phyloP scores from a whole-genome alignment of 257 asterid species.

The Avicennia marina region DNA sequence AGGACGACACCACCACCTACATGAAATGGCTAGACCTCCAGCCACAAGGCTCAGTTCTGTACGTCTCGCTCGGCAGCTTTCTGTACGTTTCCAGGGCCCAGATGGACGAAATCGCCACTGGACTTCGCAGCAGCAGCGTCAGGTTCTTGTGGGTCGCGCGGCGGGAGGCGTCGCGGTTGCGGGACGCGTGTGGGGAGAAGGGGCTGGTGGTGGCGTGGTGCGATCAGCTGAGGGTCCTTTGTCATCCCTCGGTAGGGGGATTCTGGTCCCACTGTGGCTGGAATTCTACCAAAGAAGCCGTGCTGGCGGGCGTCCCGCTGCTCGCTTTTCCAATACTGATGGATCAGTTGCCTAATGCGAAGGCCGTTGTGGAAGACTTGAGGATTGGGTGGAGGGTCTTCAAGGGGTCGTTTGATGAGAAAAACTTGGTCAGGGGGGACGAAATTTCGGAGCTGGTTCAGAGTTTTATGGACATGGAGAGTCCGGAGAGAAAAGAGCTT shows the following conservation, averaged over 20 bases:
- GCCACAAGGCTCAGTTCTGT: constrained; percentile 44
- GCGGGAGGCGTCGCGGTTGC: constrained; percentile 27
- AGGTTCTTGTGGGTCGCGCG: constrained; percentile 55
- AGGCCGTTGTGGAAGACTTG: constrained; percentile 58
- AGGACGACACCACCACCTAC: constrained; percentile 9
- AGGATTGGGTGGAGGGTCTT: constrained; percentile 48
- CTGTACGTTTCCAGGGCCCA: constrained; percentile 37
- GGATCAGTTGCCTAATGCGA: constrained; percentile 52
- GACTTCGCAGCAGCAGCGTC: constrained; percentile 36
- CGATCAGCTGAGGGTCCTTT: constrained; percentile 49
- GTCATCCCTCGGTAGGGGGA: constrained; percentile 52
- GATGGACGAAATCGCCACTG: constrained; percentile 41
- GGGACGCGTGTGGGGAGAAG: constrained; percentile 10
- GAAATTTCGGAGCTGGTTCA: constrained; percentile 25
- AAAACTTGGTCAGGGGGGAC: constrained; percentile 20
- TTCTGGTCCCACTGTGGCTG: constrained; percentile 77
- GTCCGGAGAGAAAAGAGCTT: constrained; percentile 32
- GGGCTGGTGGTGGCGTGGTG: constrained; percentile 69
- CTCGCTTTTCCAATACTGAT: constrained; percentile 39
- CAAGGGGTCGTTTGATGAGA: constrained; percentile 29
- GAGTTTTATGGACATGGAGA: constrained; percentile 48
- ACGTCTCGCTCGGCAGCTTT: constrained; percentile 59
- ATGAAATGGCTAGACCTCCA: constrained; percentile 49
- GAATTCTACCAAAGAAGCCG: constrained; percentile 60
- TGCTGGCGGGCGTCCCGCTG: constrained; percentile 45